A percentile compares a stretch with the other conserved stretches of the same genome.
phyloP scores from a whole-genome alignment of 805 yeast genomes.

The Kodamaea restingae region DNA sequence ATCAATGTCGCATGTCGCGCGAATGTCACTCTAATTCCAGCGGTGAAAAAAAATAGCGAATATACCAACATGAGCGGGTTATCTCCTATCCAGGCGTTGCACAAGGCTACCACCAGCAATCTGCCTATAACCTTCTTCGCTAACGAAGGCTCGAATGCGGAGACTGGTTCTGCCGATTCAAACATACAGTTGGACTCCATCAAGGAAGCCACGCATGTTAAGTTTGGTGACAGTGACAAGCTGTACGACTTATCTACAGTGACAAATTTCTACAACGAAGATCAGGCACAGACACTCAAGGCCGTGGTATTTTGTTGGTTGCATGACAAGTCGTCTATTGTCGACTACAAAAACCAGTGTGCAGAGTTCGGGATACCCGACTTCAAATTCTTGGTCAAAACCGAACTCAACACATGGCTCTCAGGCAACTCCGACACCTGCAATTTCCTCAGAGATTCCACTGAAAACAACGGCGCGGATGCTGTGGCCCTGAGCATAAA shows the following conservation, averaged over 20 bases:
- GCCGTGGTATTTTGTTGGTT: constrained; percentile 77
- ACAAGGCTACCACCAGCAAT: constrained; percentile 21
- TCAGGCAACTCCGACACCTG: constrained; percentile 63
- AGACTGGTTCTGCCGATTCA: constrained; percentile 3
- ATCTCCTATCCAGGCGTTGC: constrained; percentile 25
- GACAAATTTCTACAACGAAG: constrained; percentile 58
- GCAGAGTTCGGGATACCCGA: constrained; percentile 60
- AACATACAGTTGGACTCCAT: constrained; percentile 19
- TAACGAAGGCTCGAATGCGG: constrained; percentile 8
- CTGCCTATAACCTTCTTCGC: constrained; percentile 21
- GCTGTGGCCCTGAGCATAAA: not conserved
- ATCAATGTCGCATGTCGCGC: not conserved
- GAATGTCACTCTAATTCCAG: not conserved
- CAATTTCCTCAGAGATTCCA: constrained; percentile 42
- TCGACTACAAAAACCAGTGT: constrained; percentile 78
- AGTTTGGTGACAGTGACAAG: constrained; percentile 23
- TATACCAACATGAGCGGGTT: constrained; percentile 2
- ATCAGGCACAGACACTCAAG: constrained; percentile 45
- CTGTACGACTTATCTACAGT: constrained; percentile 33
- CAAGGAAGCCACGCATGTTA: constrained; percentile 33
- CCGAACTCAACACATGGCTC: constrained; percentile 79
- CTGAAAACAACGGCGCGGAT: constrained; percentile 3
- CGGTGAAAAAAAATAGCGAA: not conserved
- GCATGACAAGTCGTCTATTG: constrained; percentile 65
- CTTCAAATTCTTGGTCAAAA: constrained; percentile 78